Conservation (phyloP, 1,139 yeast species). For the Pneumocystis sp. region DNA sequence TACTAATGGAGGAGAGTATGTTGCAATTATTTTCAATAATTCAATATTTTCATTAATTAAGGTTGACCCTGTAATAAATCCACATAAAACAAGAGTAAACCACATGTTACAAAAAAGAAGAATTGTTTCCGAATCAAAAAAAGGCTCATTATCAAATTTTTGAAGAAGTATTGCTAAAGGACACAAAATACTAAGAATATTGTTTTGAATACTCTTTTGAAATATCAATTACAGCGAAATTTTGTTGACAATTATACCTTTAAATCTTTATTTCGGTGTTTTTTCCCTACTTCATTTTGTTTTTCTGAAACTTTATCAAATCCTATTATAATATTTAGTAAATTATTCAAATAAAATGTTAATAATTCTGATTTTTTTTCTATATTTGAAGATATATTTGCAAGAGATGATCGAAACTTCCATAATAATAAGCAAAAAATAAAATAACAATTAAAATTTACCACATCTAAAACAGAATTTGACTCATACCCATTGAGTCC, state of each 20-base stretch:
- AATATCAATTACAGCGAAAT: conserved; percentile 44
- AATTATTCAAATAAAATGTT: not conserved
- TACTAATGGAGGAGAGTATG: conserved; percentile 82
- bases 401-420: conserved; percentile 10
- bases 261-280: conserved; percentile 70
- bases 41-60: conserved; percentile 34
- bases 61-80: conserved; percentile 51
- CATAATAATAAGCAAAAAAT: conserved; percentile 32
- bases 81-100: conserved; percentile 90
- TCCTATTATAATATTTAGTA: not conserved
- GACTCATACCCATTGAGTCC: conserved; percentile 20
- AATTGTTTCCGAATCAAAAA: conserved; percentile 25
- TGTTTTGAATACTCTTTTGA: conserved; percentile 45
- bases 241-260: conserved; percentile 63
- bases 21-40: conserved; percentile 59
- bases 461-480: conserved; percentile 20
- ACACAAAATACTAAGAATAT: conserved; percentile 49
- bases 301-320: conserved; percentile 28
- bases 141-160: conserved; percentile 31
- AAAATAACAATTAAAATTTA: conserved; percentile 30
- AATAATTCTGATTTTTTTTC: not conserved
- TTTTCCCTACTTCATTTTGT: conserved; percentile 42
- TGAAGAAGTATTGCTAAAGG: conserved; percentile 73
- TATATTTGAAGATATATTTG: not conserved
- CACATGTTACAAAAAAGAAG: conserved; percentile 70